Conservation (phyloP, 1,284 basidiomycete species). For the Leccinum griseonigrum region DNA sequence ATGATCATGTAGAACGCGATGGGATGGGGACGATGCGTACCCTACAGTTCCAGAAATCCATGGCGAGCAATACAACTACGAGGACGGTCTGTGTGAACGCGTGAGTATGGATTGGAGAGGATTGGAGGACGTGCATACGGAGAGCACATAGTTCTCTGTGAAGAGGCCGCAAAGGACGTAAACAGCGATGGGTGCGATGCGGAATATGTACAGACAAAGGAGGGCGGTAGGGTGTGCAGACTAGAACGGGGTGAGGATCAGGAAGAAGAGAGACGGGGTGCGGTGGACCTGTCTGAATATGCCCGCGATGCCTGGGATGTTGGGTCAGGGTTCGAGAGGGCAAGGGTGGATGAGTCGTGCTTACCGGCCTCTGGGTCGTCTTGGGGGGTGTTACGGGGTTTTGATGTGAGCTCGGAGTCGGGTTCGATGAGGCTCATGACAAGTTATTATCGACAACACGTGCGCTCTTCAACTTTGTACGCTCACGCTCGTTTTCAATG, state of each 20-base stretch:
- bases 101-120: constrained; percentile 3
- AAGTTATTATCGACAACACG: background rate
- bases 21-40: constrained; percentile 41
- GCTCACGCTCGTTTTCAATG: constrained; percentile 18
- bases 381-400: constrained; percentile 37
- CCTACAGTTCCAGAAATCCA: constrained; percentile 97
- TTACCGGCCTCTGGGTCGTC: constrained; percentile 71
- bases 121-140: constrained; percentile 48
- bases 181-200: constrained; percentile 79
- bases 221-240: constrained; percentile 84
- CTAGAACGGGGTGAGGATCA: constrained; percentile 35
- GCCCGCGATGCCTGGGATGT: constrained; percentile 59
- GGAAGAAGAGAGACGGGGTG: background rate
- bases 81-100: constrained; percentile 70
- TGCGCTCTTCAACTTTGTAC: constrained; percentile 9
- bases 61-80: constrained; percentile 87
- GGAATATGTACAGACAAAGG: constrained; percentile 84
- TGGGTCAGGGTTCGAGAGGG: constrained; percentile 5
- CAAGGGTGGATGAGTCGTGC: constrained; percentile 14
- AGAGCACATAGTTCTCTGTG: constrained; percentile 86
- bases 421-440: constrained; percentile 46
- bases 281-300: constrained; percentile 67
- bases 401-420: constrained; percentile 45
- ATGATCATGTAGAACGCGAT: background rate
- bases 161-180: constrained; percentile 88